Base-by-base conservation (phyloP, 176 grass and related monocot genomes). In the Carex parvula region DNA sequence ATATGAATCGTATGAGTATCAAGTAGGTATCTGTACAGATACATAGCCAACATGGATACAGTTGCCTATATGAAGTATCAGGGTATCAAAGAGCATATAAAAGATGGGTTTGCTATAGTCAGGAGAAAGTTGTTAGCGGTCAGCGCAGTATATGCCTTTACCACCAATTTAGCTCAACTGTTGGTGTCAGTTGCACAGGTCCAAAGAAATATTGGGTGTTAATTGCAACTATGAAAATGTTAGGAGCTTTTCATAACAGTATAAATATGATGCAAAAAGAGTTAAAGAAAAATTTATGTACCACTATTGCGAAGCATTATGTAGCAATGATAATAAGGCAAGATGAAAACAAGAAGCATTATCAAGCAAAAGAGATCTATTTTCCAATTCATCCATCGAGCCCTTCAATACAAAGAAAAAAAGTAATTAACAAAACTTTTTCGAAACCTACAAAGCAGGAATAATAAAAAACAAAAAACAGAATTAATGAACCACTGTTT, bases 281-380 rank as follows among this genome's bases (percentile, higher is more conserved):
- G 37, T 33, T 10, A 66, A 6, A 54, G 22, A 33, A 59, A 1
- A 63, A 14, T 33, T 39, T 7, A 83, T 18, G 62, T 22, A 94
- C 92, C 96, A 44, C 91, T 95, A 89, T 95, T 99, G 13, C 93
- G 83, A 79, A 99, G 91, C 71, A 99, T 85, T 52, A 99, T 81
- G 84, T 92, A 99, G 91, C 93, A 95, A 92, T 99, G 93, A 87
- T 99, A 95, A 89, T 89, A 99, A 3, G 96, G 96, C 64, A 99
- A 78, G 13, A 99, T 79, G 85, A 99, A 99, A 69, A 99, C 88
- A 58, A 99, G 89, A 82, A 99, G 88, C 76, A 92, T 85, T 58
- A 99, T 99, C 69, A 99, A 92, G 88, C 93, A 99, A 81, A 99
- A 94, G 70, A 99, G 91, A 84, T 99, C 96, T 70, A 99, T 85